Percentiles rank a stretch among this genome's conserved stretches.
Evolutionary conservation across 768 basidiomycete genomes (phyloP).

Genomic region (Tylopilus sp.): DNA sequence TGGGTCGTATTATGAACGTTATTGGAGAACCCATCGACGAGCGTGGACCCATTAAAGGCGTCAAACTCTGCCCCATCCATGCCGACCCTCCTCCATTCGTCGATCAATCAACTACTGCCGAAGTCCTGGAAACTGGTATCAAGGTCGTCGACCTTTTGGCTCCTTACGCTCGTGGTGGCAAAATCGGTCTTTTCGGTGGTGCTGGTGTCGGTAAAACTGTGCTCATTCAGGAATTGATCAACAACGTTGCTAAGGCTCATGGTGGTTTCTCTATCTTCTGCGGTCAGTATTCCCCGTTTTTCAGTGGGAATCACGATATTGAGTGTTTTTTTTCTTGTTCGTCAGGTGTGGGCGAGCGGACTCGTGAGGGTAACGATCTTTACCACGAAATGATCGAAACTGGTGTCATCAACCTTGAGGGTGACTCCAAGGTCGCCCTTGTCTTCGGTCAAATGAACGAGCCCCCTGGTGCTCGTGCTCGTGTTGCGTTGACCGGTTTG

Average conservation of each 20-base stretch:
- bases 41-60: slow-evolving; percentile 97
- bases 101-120: slow-evolving; percentile 97
- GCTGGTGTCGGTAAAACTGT: slow-evolving; percentile 99
- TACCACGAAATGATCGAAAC: slow-evolving; percentile 99
- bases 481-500: slow-evolving; percentile 98
- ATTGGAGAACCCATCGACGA: slow-evolving; percentile 99
- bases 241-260: slow-evolving; percentile 99
- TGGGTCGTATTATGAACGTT: slow-evolving; percentile 99
- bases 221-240: slow-evolving; percentile 99
- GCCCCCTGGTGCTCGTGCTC: slow-evolving; percentile 99
- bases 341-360: slow-evolving; percentile 97
- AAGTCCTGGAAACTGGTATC: slow-evolving; percentile 99
- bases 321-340: slow-evolving; percentile 6
- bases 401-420: slow-evolving; percentile 99
- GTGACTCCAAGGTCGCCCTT: slow-evolving; percentile 99
- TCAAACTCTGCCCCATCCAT: slow-evolving; percentile 90
- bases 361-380: slow-evolving; percentile 99
- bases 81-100: slow-evolving; percentile 97
- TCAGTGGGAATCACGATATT: neutral
- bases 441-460: slow-evolving; percentile 99
- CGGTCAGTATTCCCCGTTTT: slow-evolving; percentile 46
- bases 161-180: slow-evolving; percentile 99
- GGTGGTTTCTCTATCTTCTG: slow-evolving; percentile 99
- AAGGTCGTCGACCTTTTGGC: slow-evolving; percentile 99
- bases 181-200: slow-evolving; percentile 99